Evolutionary conservation across 2,329 filamentous ascomycete genomes (phyloP), one percentile per base, ranked within the genome.

Genomic region (Hymenoscyphus linearis): DNA sequence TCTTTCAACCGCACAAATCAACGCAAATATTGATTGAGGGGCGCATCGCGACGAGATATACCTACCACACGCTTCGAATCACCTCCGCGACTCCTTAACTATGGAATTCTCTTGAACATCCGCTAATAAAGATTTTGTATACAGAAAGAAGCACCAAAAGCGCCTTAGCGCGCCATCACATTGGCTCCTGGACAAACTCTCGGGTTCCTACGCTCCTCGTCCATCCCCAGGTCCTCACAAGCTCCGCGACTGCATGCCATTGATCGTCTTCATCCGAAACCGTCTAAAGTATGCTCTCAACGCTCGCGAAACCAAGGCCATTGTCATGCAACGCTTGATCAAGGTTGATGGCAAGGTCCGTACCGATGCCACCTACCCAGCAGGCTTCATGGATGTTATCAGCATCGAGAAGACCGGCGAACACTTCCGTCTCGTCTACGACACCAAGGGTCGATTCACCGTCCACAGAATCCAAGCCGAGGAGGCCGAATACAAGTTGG

Each of bases 401-500:
- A 84, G 85, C 76, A 96, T 99, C 78, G 95, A 99, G 82, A 99
- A 99, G 91, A 99, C 95, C 65, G 93, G 93, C 88, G 95, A 99
- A 89, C 90, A 96, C 90, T 99, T 99, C 91, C 93, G 95, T 74
- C 91, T 99, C 73, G 84, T 99, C 86, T 99, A 98, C 88, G 95
- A 99, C 81, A 99, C 93, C 89, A 99, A 99, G 90, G 95, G 95
- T 75, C 93, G 95, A 79, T 99, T 98, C 91, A 97, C 95, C 79
- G 93, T 99, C 78, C 95, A 99, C 91, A 91, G 95, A 77, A 98
- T 99, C 83, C 93, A 96, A 80, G 83, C 87, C 73, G 95, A 98
- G 85, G 95, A 99, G 90, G 93, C 93, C 74, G 88, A 95, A 85
- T 99, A 97, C 91, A 99, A 99, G 90, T 86, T 99, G 75, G 93